A percentile compares a stretch with the other conserved stretches of the same genome.
Conservation (phyloP, 2,329 filamentous ascomycete species). For the Pseudocercospora pini-densiflorae region DNA sequence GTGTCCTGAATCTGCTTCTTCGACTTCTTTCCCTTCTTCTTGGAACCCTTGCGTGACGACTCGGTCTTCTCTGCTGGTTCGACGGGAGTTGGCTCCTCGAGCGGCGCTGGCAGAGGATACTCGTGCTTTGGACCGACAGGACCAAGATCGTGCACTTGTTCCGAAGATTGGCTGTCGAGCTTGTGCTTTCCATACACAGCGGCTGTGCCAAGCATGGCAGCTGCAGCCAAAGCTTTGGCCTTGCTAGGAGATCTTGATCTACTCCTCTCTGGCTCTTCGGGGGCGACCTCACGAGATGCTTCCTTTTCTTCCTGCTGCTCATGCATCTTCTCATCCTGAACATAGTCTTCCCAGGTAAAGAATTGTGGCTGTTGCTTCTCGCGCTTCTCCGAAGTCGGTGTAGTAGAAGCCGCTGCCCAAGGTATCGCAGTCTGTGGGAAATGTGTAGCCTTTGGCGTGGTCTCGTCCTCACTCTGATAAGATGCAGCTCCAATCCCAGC, state of each 20-base stretch:
- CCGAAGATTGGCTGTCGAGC: slow-evolving; percentile 21
- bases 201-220: slow-evolving; percentile 36
- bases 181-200: slow-evolving; percentile 31
- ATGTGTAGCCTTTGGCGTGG: slow-evolving; percentile 68
- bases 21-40: slow-evolving; percentile 32
- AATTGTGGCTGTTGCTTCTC: slow-evolving; percentile 40
- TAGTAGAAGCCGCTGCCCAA: slow-evolving; percentile 8
- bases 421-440: slow-evolving; percentile 17
- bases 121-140: slow-evolving; percentile 2
- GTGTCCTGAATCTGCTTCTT: slow-evolving; percentile 30
- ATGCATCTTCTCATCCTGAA: slow-evolving; percentile 38
- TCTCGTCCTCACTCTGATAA: slow-evolving; percentile 43
- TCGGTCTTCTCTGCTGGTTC: slow-evolving; percentile 3
- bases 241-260: slow-evolving; percentile 23
- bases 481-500: not conserved
- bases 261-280: slow-evolving; percentile 7
- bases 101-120: slow-evolving; percentile 21
- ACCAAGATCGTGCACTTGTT: slow-evolving; percentile 13
- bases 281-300: not conserved
- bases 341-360: slow-evolving; percentile 45
- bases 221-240: slow-evolving; percentile 31
- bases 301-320: slow-evolving; percentile 18
- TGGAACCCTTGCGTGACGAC: slow-evolving; percentile 19
- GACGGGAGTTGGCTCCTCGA: slow-evolving; percentile 3
- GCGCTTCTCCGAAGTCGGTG: slow-evolving; percentile 22